Base-by-base conservation (phyloP, 2,329 filamentous ascomycete species). In the Anthostomella pinea region DNA sequence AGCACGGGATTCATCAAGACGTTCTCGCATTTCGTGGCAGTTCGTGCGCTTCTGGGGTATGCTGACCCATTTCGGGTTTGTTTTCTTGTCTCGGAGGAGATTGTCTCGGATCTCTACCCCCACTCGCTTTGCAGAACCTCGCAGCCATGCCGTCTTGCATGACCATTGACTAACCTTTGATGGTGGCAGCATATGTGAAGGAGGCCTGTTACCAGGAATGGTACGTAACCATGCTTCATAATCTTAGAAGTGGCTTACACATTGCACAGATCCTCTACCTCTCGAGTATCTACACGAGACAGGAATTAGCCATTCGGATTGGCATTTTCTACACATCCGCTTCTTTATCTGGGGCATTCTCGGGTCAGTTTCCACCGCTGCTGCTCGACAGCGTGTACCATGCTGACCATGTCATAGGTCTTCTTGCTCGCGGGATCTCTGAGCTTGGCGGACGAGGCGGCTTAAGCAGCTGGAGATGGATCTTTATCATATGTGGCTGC, bases 281-380 rank as follows among this genome's bases (percentile, higher is more conserved):
- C 9, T 81, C 79, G 0, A 67, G 70, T 6, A 72, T 85, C 45
- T 81, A 84, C 49, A 73, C 69, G 13, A 66, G 79, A 14, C 65
- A 70, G 1, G 78, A 83, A 45, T 64, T 83, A 43, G 77, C 78
- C 0, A 57, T 83, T 23, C 68, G 81, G 4, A 81, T 85, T 32
- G 81, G 79, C 19, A 63, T 85, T 5, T 84, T 85, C 51, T 85
- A 83, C 54, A 83, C 79, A 1, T 78, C 79, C 2, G 79, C 80
- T 0, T 81, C 79, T 1, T 59, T 85, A 5, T 81, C 77, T 0
- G 79, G 79, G 2, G 79, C 79, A 1, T 83, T 83, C 52, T 78
- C 78, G 18, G 79, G 73, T 62, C 50, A 23, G 55, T 43, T 11
- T 16, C 19, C 8, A 28, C 30, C 9, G 25, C 13, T 22, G 6